These are phyloP conservation scores for Xylariaceae sp. DNA, from an alignment of 2,329 filamentous ascomycete genomes.

Conservation along the genomic window DNA sequence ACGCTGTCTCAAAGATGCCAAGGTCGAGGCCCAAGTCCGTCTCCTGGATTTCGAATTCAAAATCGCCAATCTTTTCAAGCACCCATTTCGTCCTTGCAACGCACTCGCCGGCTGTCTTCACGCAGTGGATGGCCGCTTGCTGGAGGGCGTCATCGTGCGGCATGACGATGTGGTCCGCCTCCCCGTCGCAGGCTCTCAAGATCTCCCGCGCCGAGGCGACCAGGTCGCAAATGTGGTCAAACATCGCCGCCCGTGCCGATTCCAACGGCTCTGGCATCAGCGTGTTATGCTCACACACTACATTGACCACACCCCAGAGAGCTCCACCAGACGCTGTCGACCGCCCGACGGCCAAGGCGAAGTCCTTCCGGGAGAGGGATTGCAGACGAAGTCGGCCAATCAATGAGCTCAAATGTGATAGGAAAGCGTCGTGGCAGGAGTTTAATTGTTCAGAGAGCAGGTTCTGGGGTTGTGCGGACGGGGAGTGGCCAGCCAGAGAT, in stretches of 20 bases:
- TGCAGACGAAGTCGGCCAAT: constrained; percentile 86
- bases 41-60: constrained; percentile 72
- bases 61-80: constrained; percentile 85
- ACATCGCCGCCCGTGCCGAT: constrained; percentile 69
- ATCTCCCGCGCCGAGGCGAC: constrained; percentile 77
- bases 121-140: constrained; percentile 76
- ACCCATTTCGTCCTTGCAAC: constrained; percentile 79
- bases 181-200: constrained; percentile 61
- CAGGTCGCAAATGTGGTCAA: constrained; percentile 71
- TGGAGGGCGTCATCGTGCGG: constrained; percentile 75
- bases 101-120: constrained; percentile 86
- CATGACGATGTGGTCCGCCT: constrained; percentile 73
- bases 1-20: constrained; percentile 41
- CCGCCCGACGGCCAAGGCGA: constrained; percentile 76
- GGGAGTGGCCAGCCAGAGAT: constrained; percentile 65
- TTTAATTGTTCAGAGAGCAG: constrained; percentile 80
- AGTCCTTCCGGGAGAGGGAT: constrained; percentile 80
- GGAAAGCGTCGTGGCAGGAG: constrained; percentile 76
- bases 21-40: constrained; percentile 52
- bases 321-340: constrained; percentile 76
- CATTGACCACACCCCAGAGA: constrained; percentile 73
- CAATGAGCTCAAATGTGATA: constrained; percentile 88
- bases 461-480: constrained; percentile 58
- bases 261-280: constrained; percentile 62
- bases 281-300: constrained; percentile 72